Base-by-base conservation (phyloP, 2,329 filamentous ascomycete species). In the Fusarium camptoceras region DNA sequence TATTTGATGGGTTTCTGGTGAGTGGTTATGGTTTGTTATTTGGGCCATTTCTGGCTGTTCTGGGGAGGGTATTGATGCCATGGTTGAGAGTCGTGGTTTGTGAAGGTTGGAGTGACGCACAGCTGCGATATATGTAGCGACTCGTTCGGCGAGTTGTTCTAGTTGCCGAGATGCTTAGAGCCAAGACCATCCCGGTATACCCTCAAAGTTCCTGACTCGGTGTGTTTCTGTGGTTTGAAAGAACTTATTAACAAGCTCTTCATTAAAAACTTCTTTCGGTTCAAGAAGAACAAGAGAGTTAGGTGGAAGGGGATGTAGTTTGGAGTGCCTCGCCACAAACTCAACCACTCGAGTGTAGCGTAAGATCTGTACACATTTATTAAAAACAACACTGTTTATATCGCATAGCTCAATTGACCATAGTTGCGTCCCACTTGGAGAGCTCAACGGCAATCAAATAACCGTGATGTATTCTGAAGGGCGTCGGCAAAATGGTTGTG, bases 1-100 rank as follows among this genome's bases (percentile, higher is more conserved):
- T 42, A 51, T 62, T 2, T 56, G 39, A 10, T 66, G 57, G 0
- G 48, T 54, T 3, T 54, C 66, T 11, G 47, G 65, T 16, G 20
- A 8, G 6, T 18, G 15, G 4, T 12, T 43, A n/a, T 18, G n/a
- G 16, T 12, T 22, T 11, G 25, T 14, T 9, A 34, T 27, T 20
- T 55, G 28, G 10, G 24, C 28, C 53, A 56, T 56, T 49, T 49
- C 53, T 56, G 53, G 53, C 20, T n/a, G 9, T 20, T 22, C 8
- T 22, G 12, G 16, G 22, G n/a, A 18, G 14, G 24, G 3, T 15
- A 25, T 8, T 10, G 53, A 22, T 3, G 10, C 15, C 49, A 53
- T 53, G 24, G 25, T 15, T 6, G 22, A n/a, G n/a, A n/a, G n/a
- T n/a, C n/a, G n/a, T n/a, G n/a, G n/a, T n/a, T n/a, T n/a, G n/a